Percentiles rank a stretch among this genome's conserved stretches.
Evolutionary conservation across 2,329 filamentous ascomycete genomes (phyloP).

Genomic region (Alternaria novae-zelandiae): DNA sequence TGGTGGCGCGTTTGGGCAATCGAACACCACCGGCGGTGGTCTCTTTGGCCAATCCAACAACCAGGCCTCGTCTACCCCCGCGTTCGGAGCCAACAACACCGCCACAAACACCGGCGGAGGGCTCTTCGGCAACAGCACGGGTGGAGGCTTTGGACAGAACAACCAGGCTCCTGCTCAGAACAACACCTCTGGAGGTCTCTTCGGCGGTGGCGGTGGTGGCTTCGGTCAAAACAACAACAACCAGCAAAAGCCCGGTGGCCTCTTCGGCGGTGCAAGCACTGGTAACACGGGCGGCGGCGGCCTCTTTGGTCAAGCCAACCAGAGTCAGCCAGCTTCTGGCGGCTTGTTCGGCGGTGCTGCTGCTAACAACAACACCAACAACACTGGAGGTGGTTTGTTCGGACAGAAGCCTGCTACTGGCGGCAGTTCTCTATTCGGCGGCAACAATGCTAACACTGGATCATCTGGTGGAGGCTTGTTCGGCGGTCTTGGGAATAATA

Average conservation of each 20-base stretch:
- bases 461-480: slow-evolving; percentile 43
- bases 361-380: slow-evolving; percentile 37
- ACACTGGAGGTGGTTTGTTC: slow-evolving; percentile 49
- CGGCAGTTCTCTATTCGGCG: slow-evolving; percentile 39
- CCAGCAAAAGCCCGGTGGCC: slow-evolving; percentile 48
- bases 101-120: slow-evolving; percentile 37
- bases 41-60: slow-evolving; percentile 44
- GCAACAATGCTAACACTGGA: slow-evolving; percentile 21
- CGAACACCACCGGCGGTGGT: slow-evolving; percentile 41
- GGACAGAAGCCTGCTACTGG: slow-evolving; percentile 42
- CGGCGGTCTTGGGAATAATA: slow-evolving; percentile 38
- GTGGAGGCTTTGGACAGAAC: slow-evolving; percentile 43
- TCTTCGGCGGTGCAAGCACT: slow-evolving; percentile 39
- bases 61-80: slow-evolving; percentile 31
- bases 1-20: slow-evolving; percentile 30
- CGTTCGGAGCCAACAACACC: slow-evolving; percentile 35
- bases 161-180: slow-evolving; percentile 33
- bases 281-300: slow-evolving; percentile 53
- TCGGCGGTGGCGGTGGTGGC: slow-evolving; percentile 45
- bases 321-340: slow-evolving; percentile 30
- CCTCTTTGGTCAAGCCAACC: slow-evolving; percentile 57
- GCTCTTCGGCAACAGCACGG: slow-evolving; percentile 34
- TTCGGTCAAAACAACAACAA: slow-evolving; percentile 47
- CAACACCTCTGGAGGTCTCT: slow-evolving; percentile 49
- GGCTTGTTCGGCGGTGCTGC: slow-evolving; percentile 60